Base-by-base conservation (phyloP, 2,329 filamentous ascomycete species). In the Diaporthe capsici region DNA sequence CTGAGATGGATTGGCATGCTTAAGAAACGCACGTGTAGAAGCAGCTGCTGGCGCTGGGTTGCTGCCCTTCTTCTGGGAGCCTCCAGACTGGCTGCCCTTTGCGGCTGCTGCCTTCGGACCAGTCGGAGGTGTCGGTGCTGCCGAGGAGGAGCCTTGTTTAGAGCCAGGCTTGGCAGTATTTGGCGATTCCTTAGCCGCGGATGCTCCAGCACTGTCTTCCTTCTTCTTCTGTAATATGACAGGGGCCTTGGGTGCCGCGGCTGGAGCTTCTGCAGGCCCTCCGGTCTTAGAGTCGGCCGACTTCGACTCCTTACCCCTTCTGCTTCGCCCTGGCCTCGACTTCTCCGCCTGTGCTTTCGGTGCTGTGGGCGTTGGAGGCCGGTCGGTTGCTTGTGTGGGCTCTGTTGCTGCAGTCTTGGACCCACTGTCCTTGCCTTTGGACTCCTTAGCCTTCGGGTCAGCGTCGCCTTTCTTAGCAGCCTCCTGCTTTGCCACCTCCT, bases 1-100 rank as follows among this genome's bases (percentile, higher is more conserved):
- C 82, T 98, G 96, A 0, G 95, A 97, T 15, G 95, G 92, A 82
- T 97, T 98, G 71, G 93, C 94, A 80, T 95, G 93, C 83, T 96
- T 96, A 76, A 96, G 87, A 81, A 96, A 96, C 28, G 92, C 94
- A 67, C 94, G 93, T 22, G 90, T 91, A 10, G 89, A 89, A 13
- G 89, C 88, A 1, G 87, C 77, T 4, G 84, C 84, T 10, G 84
- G 79, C 31, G 78, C 77, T 31, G 81, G 76, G 42, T 78, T 44
- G 72, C 81, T 78, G 10, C 77, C 78, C 76, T 85, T 85, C 79
- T 84, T 85, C 65, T 77, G 76, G 6, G 76, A 75, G 22, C 72
- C 61, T 71, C 53, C 63, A 25, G 67, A n/a, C 39, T 76, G 76
- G n/a, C 22, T 78, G 65, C 61, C 72, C 76, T 76, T 79, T 67